Evolutionary conservation across 768 basidiomycete genomes (phyloP), one percentile per base, ranked within the genome.

Genomic region (Lentinula raphanica): DNA sequence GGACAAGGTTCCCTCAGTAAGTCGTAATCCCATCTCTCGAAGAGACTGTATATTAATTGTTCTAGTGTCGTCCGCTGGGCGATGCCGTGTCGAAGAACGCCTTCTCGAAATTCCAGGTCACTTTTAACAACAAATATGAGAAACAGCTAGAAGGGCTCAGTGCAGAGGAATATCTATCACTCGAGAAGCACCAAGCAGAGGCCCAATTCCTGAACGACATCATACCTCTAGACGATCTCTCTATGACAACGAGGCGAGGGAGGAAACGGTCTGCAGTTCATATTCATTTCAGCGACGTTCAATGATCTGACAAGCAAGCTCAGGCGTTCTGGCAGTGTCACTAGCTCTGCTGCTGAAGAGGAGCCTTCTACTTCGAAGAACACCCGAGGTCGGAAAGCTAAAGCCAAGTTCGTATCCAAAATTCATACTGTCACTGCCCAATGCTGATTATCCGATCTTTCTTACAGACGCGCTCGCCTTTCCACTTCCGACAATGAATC

Each of bases 141-240:
- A 56, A 56, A 29, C 28, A 45, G 8, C 54, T 56, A 5, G 54
- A 56, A 31, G 54, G 54, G 12, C 31, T 56, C 11, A 44, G 36
- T 19, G 54, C 28, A 17, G 54, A 44, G 13, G 54, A 56, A 11
- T 56, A 29, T 45, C 6, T 42, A 95, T 75, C 72, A 77, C 93
- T 86, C 61, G 82, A 84, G 36, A 78, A 82, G 55, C 84, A 88
- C 63, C 73, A 94, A 12, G 84, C 85, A 59, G 80, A 79, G 82
- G 59, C 74, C 86, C 76, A 80, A 46, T 88, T 88, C 66, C 64
- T 91, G 67, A 90, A 92, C 61, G 81, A 84, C 9, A 81, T 92
- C 42, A 77, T 88, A 40, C 85, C 88, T 1, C 70, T 83, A 40
- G 85, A 84, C 5, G 85, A 86, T 39, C 71, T 76, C 1, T 45